Conservation (phyloP, 352 stramenopile species). For the Phytophthora pini region DNA sequence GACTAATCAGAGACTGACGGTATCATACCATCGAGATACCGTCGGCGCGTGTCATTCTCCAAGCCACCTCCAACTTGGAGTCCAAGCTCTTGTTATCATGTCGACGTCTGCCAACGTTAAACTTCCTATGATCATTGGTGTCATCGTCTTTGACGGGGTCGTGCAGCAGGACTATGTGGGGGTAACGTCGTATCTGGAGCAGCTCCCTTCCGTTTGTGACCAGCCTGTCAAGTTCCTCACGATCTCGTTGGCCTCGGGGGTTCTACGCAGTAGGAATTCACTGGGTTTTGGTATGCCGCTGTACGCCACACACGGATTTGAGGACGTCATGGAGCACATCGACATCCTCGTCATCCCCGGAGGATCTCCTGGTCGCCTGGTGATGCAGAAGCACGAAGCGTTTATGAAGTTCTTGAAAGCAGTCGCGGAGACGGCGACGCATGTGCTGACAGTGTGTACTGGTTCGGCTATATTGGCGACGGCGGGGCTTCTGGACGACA, state of each 20-base stretch:
- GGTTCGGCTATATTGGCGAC: slow-evolving; percentile 52
- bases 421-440: slow-evolving; percentile 31
- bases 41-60: too few relatives aligned
- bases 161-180: slow-evolving; percentile 72
- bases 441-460: slow-evolving; percentile 67
- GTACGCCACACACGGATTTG: slow-evolving; percentile 42
- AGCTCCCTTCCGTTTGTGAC: slow-evolving; percentile 47
- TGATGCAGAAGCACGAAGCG: slow-evolving; percentile 41
- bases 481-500: slow-evolving; percentile 51
- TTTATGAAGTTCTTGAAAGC: slow-evolving; percentile 52
- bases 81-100: slow-evolving; percentile 6
- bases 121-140: slow-evolving; percentile 46
- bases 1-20: too few relatives aligned
- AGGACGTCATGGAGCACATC: slow-evolving; percentile 33
- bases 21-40: too few relatives aligned
- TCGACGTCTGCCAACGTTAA: slow-evolving; percentile 7
- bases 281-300: slow-evolving; percentile 45
- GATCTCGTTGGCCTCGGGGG: slow-evolving; percentile 45
- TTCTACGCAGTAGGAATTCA: slow-evolving; percentile 41
- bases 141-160: slow-evolving; percentile 67
- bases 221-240: slow-evolving; percentile 60
- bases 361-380: slow-evolving; percentile 28
- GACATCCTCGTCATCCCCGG: slow-evolving; percentile 59
- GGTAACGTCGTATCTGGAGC: slow-evolving; percentile 62
- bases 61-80: not conserved